These are phyloP conservation scores for Naganishia randhawae DNA, from an alignment of 768 basidiomycete genomes.

Conservation along the genomic window DNA sequence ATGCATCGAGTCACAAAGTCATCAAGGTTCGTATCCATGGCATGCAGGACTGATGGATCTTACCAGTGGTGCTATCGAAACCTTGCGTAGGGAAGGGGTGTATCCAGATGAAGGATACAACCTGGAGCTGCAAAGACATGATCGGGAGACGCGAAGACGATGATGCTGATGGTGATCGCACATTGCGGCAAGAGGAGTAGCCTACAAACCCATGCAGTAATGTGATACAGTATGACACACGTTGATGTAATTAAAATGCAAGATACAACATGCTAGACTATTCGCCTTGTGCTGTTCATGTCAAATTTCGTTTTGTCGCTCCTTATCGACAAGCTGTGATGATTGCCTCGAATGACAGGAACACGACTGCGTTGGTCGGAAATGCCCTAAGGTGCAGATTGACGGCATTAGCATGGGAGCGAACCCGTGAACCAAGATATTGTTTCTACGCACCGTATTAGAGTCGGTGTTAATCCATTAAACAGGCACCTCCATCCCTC, in stretches of 20 bases:
- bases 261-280: constrained; percentile 9
- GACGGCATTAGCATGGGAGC: neutral
- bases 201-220: constrained; percentile 1
- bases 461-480: constrained; percentile 70
- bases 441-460: constrained; percentile 62
- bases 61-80: too few relatives aligned
- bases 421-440: neutral
- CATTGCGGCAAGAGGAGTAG: neutral
- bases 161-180: too few relatives aligned
- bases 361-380: constrained; percentile 48
- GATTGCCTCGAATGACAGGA: constrained; percentile 49
- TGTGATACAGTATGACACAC: constrained; percentile 9
- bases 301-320: neutral
- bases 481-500: constrained; percentile 72
- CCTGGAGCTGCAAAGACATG: neutral
- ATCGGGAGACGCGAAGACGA: too few relatives aligned
- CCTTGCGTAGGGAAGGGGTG: too few relatives aligned
- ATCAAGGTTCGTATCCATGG: too few relatives aligned
- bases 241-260: constrained; percentile 10
- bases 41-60: too few relatives aligned
- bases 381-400: constrained; percentile 24
- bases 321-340: constrained; percentile 33
- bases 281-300: neutral
- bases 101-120: neutral
- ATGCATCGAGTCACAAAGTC: too few relatives aligned